Base-by-base conservation (phyloP, 2,329 filamentous ascomycete species). In the Ambrosiella xylebori region DNA sequence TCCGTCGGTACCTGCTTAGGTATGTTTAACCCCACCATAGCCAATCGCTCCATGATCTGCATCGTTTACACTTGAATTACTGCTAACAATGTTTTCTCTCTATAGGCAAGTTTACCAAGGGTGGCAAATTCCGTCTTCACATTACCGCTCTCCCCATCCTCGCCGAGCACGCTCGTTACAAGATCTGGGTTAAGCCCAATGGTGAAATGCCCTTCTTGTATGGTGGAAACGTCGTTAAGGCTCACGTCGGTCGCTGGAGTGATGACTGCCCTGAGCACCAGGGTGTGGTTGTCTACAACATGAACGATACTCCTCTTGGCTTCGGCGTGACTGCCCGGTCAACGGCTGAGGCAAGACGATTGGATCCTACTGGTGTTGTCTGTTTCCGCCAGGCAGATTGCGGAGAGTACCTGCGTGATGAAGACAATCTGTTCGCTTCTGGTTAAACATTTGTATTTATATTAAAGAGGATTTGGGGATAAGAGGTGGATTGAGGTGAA, bases 181-280 rank as follows among this genome's bases (percentile, higher is more conserved):
- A 97, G 80, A 83, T 97, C 65, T 97, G 90, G 89, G 84, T 98
- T 64, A 94, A 94, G 72, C 80, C 84, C 61, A 97, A 97, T 71
- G 93, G 93, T 64, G 90, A 94, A 67, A 95, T 96, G 89, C 91
- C 93, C 1, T 97, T 95, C 70, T 73, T 98, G 52, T 98, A 97
- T 71, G 93, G 93, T 57, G 87, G 88, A 59, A 90, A 97, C 70
- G 77, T 95, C 56, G 81, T 94, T 64, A 79, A 79, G 68, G 76
- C 76, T 7, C 76, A 79, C 66, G 80, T 93, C 15, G 88, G 88
- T 17, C 74, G 89, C 61, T 91, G 86, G 83, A 86, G 82, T 45
- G 89, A 95, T 66, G 91, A 97, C 73, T 90, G 86, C 65, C 90
- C 91, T 0, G 89, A 95, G 71, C 90, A 97, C 71, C 84, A 89